These are phyloP conservation scores for Platanus orientalis DNA, from an alignment of 164 flowering plant species.

Conservation along the genomic window DNA sequence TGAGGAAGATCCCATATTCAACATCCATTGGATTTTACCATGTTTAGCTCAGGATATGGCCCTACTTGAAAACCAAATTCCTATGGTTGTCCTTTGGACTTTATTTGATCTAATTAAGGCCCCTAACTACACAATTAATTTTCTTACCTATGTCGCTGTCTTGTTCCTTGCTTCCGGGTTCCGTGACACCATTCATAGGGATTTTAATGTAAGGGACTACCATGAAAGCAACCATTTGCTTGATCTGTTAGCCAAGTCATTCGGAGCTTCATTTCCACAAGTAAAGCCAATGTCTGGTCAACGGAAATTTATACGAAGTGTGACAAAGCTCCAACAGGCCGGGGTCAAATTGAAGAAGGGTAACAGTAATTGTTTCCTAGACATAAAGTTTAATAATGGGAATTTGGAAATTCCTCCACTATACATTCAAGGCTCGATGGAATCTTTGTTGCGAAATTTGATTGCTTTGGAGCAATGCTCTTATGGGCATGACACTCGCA, in stretches of 20 bases:
- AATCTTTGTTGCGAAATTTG: background rate
- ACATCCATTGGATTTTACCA: slow-evolving; percentile 38
- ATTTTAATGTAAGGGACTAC: background rate
- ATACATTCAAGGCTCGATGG: background rate
- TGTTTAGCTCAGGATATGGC: slow-evolving; percentile 46
- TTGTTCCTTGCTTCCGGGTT: background rate
- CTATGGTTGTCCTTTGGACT: slow-evolving; percentile 34
- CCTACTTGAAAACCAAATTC: slow-evolving; percentile 57
- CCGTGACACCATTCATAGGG: fast-evolving
- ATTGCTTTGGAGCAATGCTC: too few relatives aligned
- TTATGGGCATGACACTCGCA: too few relatives aligned
- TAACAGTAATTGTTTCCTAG: background rate
- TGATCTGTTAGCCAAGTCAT: background rate
- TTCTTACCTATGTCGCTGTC: background rate
- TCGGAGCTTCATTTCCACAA: too few relatives aligned
- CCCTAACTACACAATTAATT: background rate
- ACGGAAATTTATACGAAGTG: background rate
- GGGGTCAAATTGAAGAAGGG: background rate
- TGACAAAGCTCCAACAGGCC: background rate
- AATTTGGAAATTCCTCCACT: background rate
- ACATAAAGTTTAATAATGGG: background rate
- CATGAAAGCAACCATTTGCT: too few relatives aligned
- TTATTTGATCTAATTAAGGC: background rate
- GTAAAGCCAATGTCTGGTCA: too few relatives aligned
- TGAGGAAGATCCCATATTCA: slow-evolving; percentile 51